Base-by-base conservation (phyloP, 148 eudicot genomes). In the Arbutus unedo region DNA sequence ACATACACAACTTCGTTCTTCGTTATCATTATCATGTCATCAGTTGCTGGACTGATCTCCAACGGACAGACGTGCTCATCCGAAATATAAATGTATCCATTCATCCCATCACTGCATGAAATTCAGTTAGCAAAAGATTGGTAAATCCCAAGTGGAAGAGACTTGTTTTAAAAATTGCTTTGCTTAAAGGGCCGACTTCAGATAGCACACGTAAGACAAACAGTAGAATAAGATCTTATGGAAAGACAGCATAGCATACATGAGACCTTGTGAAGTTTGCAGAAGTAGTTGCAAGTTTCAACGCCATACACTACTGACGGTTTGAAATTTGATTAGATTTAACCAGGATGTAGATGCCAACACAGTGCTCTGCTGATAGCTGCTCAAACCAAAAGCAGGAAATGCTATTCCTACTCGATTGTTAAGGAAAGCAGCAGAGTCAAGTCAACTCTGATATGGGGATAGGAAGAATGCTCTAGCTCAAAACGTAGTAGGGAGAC, bases 1-100 rank as follows among this genome's bases (percentile, higher is more conserved):
- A 78, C 86, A 67, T 86, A 86, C 88, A 86, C 43, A 44, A 83
- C 86, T 81, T 86, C 41, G 54, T 86, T 86, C 60, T 84, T 56
- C 3, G 11, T 43, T 0, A 86, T 84, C 49, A 44, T 77, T 14
- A 74, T 82, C 88, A 84, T 77, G 51, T 66, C 82, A 74, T 50
- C 79, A 81, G 73, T 23, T 48, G 88, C 84, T 71, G 88, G 80
- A 73, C 50, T 18, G 43, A 86, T 71, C 73, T 77, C 82, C 14
- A 45, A 3, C 38, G 88, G 86, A 23, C 76, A 77, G 23, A 79
- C 23, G 0, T 79, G 64, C 64, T 81, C 60, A 71, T 45, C 80
- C 44, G 84, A 78, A 38, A 86, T 74, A 50, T 66, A 84, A 44
- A 87, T 77, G 67, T 66, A 77, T 21, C 85, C 85, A 54, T 83